A percentile compares a stretch with the other conserved stretches of the same genome.
phyloP scores from a whole-genome alignment of 108 stramenopile species.

The Nitzschia sp. region DNA sequence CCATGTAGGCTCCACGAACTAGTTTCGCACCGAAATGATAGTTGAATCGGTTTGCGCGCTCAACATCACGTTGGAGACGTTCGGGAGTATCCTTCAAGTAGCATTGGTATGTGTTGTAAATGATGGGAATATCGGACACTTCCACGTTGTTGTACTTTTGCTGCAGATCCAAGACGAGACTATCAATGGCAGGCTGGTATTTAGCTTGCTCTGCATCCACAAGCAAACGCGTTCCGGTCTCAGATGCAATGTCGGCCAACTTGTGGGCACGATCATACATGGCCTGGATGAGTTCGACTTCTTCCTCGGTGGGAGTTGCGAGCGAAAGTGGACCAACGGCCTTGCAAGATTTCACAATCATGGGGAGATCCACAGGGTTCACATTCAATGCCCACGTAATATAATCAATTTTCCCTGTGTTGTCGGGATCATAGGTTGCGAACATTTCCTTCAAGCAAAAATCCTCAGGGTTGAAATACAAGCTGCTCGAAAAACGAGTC shows the following conservation, averaged over 20 bases:
- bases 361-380: conserved; percentile 51
- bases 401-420: conserved; percentile 69
- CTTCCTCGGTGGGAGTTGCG: conserved; percentile 79
- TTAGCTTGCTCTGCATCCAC: conserved; percentile 96
- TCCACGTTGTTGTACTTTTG: conserved; percentile 63
- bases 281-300: conserved; percentile 69
- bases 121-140: conserved; percentile 50
- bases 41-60: conserved; percentile 69
- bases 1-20: conserved; percentile 98
- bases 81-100: conserved; percentile 83
- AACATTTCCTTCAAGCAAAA: conserved; percentile 47
- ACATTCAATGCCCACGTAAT: conserved; percentile 75
- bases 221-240: conserved; percentile 77
- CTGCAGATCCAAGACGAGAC: conserved; percentile 75
- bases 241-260: conserved; percentile 74
- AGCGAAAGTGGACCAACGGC: conserved; percentile 66
- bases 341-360: conserved; percentile 49
- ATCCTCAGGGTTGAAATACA: conserved; percentile 41
- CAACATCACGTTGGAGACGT: conserved; percentile 76
- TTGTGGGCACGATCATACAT: conserved; percentile 64
- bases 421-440: conserved; percentile 56
- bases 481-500: conserved; percentile 13
- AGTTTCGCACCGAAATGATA: conserved; percentile 92
- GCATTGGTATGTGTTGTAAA: conserved; percentile 94
- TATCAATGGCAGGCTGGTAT: conserved; percentile 97